Evolutionary conservation across 805 yeast genomes (phyloP).

Genomic region (Metschnikowia lochheadii): DNA sequence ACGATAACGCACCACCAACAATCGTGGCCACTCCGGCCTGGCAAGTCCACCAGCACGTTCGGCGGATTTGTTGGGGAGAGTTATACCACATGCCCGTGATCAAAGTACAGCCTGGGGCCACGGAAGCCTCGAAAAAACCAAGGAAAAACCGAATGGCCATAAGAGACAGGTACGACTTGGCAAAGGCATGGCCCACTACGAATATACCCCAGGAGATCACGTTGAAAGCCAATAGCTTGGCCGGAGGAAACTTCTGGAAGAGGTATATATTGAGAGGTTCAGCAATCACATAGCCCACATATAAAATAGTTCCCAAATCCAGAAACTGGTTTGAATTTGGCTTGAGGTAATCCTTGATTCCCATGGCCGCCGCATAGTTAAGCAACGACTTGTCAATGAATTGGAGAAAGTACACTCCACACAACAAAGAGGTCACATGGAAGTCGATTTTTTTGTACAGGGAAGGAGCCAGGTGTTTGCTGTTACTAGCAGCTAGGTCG

Average conservation of each 20-base stretch:
- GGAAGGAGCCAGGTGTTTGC: not conserved
- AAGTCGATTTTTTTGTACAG: slow-evolving; percentile 30
- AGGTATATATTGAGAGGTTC: slow-evolving; percentile 42
- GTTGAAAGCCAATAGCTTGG: slow-evolving; percentile 46
- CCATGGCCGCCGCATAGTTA: slow-evolving; percentile 63
- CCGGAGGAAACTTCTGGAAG: slow-evolving; percentile 51
- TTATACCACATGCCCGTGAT: slow-evolving; percentile 63
- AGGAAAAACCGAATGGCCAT: slow-evolving; percentile 53
- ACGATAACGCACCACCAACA: slow-evolving; percentile 40
- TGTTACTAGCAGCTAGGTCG: not conserved
- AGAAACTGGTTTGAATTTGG: slow-evolving; percentile 44
- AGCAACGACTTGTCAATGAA: slow-evolving; percentile 54
- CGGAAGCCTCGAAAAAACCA: slow-evolving; percentile 52
- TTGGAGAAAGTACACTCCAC: slow-evolving; percentile 52
- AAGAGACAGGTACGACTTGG: slow-evolving; percentile 47
- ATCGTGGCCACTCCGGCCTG: slow-evolving; percentile 56
- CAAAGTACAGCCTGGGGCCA: slow-evolving; percentile 54
- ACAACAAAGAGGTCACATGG: slow-evolving; percentile 44
- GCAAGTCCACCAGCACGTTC: slow-evolving; percentile 56
- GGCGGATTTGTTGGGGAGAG: slow-evolving; percentile 45
- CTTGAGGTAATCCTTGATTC: slow-evolving; percentile 46
- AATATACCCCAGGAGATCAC: slow-evolving; percentile 53
- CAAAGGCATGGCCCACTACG: slow-evolving; percentile 27
- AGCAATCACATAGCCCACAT: slow-evolving; percentile 50
- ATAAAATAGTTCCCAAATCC: slow-evolving; percentile 50